Conservation (phyloP, 1,284 basidiomycete genomes). For the Pseudozyma tsukubaensis region DNA sequence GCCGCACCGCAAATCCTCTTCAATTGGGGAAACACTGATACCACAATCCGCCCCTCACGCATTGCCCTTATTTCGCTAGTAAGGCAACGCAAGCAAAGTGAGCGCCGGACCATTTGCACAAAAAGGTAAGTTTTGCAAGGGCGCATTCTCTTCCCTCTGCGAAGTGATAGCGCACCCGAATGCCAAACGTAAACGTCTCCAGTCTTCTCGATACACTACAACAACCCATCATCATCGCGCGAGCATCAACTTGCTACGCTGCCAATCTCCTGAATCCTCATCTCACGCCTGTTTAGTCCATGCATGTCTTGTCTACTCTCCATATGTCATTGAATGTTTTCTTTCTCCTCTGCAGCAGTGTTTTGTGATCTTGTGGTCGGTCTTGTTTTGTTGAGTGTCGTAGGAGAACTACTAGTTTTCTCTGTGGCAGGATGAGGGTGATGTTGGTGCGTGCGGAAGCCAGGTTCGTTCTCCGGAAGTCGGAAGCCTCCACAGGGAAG, state of each 20-base stretch:
- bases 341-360: too few species aligned
- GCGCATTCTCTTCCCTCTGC: background rate
- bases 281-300: slow-evolving; percentile 12
- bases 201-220: background rate
- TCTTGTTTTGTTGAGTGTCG: too few species aligned
- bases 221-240: too few species aligned
- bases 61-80: too few species aligned
- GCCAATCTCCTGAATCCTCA: background rate
- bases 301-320: background rate
- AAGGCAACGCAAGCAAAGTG: background rate
- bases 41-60: slow-evolving; percentile 6
- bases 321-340: too few species aligned
- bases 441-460: too few species aligned
- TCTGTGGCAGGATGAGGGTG: too few species aligned
- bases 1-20: background rate
- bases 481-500: too few species aligned
- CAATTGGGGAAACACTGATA: slow-evolving; percentile 12
- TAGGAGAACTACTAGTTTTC: too few species aligned
- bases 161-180: background rate
- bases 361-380: too few species aligned
- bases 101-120: slow-evolving; percentile 7
- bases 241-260: background rate
- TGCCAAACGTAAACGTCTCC: slow-evolving; percentile 4
- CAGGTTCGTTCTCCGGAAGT: too few species aligned
- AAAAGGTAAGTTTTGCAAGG: slow-evolving; percentile 45